A percentile compares a stretch with the other conserved stretches of the same genome.
Evolutionary conservation across 441 rosid species (phyloP).

Genomic region (Eruca vesicaria): DNA sequence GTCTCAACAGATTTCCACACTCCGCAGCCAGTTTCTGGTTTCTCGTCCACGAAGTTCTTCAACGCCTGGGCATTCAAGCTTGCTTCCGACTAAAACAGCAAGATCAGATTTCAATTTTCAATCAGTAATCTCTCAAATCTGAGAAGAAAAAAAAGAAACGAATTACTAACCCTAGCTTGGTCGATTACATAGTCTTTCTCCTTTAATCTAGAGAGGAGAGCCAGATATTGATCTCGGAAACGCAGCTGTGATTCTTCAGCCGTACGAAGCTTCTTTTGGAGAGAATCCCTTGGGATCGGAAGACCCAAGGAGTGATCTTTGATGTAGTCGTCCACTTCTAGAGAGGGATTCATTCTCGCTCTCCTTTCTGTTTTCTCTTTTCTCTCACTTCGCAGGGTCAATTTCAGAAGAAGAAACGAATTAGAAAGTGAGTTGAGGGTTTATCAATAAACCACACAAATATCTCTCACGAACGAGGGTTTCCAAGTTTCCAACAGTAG

Average conservation of each 20-base stretch:
- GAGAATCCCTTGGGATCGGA: constrained; percentile 50
- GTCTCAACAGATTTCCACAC: constrained; percentile 60
- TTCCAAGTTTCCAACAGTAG: too few relatives aligned
- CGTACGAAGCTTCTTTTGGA: constrained; percentile 54
- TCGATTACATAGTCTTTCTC: constrained; percentile 61
- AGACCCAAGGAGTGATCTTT: constrained; percentile 67
- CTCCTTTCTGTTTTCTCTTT: neutral
- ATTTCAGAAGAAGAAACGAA: neutral
- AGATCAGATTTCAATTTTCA: neutral
- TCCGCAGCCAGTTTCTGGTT: constrained; percentile 73
- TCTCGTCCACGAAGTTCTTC: constrained; percentile 87
- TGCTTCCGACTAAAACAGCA: constrained; percentile 94
- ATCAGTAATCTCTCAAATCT: neutral
- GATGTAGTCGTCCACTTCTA: constrained; percentile 56
- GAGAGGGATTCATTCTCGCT: constrained; percentile 48
- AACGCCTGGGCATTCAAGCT: constrained; percentile 68
- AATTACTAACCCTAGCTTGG: constrained; percentile 52
- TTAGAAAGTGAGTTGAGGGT: neutral
- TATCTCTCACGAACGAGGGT: too few relatives aligned
- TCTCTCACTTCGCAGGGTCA: constrained; percentile 6
- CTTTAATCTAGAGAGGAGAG: constrained; percentile 43
- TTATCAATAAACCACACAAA: neutral
- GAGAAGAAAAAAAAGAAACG: neutral
- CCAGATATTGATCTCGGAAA: constrained; percentile 49
- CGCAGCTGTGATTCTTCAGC: constrained; percentile 56